Percentiles rank a stretch among this genome's conserved stretches.
Evolutionary conservation across 805 yeast genomes (phyloP).

Genomic region (Hanseniaspora pseudoguilliermondii): DNA sequence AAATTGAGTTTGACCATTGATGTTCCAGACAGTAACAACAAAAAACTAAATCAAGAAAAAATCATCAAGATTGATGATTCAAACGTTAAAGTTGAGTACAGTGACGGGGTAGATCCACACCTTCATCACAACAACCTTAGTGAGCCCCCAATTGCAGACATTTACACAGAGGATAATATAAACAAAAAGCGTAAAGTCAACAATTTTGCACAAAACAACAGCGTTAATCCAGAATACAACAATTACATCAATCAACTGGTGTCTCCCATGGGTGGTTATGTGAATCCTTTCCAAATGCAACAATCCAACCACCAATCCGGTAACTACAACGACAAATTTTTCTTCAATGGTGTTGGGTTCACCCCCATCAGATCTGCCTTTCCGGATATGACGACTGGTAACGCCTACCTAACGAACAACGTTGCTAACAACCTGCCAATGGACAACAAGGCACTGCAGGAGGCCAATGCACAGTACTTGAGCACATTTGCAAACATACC

Average conservation of each 20-base stretch:
- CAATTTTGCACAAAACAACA: constrained; percentile 4
- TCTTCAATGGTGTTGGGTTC: constrained; percentile 3
- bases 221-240: constrained; percentile 20
- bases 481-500: not conserved
- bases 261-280: constrained; percentile 14
- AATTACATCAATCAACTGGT: constrained; percentile 22
- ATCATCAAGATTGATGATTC: constrained; percentile 36
- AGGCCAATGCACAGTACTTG: not conserved
- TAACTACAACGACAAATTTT: not conserved
- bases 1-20: not conserved
- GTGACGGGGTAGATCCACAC: constrained; percentile 14
- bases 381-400: not conserved
- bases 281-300: constrained; percentile 15
- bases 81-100: constrained; percentile 32
- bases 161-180: not conserved
- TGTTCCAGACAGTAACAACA: constrained; percentile 15
- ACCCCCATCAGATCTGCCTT: constrained; percentile 12
- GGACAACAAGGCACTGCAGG: constrained; percentile 8
- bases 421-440: constrained; percentile 12
- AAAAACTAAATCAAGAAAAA: not conserved
- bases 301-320: not conserved
- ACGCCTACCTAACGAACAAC: not conserved
- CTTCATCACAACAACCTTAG: constrained; percentile 10
- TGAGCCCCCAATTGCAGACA: not conserved
- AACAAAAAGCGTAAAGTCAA: constrained; percentile 4